Percentiles rank a stretch among this genome's conserved stretches.
Conservation (phyloP, 169 alveolate species). For the Cytauxzoon felis region DNA sequence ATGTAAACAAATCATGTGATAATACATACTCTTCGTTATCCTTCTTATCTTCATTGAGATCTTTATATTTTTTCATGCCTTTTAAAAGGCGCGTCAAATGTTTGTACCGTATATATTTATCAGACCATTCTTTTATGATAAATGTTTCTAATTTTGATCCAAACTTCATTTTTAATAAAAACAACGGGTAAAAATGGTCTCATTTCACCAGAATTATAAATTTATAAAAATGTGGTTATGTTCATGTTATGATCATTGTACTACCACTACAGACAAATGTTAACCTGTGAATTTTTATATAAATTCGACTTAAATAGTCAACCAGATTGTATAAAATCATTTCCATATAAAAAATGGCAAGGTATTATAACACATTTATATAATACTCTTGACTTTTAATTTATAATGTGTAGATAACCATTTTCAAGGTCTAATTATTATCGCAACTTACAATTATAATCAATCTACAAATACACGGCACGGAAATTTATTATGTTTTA, state of each 20-base stretch:
- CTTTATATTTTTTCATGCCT: constrained; percentile 8
- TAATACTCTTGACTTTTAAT: neutral
- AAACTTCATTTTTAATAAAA: constrained; percentile 43
- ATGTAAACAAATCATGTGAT: neutral
- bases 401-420: constrained; percentile 3
- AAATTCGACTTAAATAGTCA: constrained; percentile 6
- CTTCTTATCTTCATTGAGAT: neutral
- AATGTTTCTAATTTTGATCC: constrained; percentile 52
- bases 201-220: neutral
- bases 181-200: neutral
- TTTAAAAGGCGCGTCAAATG: constrained; percentile 32
- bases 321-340: constrained; percentile 34
- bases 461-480: neutral
- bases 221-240: neutral
- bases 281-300: neutral
- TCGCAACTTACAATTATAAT: constrained; percentile 25
- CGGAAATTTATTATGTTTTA: constrained; percentile 30
- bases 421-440: constrained; percentile 10
- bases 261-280: neutral
- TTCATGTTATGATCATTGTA: neutral
- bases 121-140: constrained; percentile 55
- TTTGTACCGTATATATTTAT: constrained; percentile 60
- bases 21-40: constrained; percentile 26
- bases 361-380: constrained; percentile 6
- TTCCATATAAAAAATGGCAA: constrained; percentile 16